phyloP scores from a whole-genome alignment of 2,329 filamentous ascomycete species.

The Fusarium sp. region DNA sequence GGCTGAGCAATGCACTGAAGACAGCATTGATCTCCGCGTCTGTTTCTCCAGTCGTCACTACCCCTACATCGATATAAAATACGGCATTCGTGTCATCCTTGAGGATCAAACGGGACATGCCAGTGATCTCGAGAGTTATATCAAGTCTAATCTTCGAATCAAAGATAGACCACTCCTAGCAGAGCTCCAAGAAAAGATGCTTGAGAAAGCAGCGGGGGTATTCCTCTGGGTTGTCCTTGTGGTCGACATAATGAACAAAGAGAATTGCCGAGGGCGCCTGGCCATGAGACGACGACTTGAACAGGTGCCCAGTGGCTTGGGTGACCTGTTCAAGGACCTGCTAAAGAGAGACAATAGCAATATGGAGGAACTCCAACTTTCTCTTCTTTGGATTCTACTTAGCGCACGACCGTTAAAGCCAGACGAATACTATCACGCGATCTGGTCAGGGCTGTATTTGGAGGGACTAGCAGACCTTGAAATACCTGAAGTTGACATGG shows the following conservation, averaged over 20 bases:
- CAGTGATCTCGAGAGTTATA: conserved; percentile 40
- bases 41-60: conserved; percentile 62
- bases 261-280: conserved; percentile 43
- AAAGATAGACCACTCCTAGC: fast-evolving
- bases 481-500: conserved; percentile 31
- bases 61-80: conserved; percentile 51
- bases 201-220: conserved; percentile 52
- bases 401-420: conserved; percentile 55
- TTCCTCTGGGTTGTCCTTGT: conserved; percentile 57
- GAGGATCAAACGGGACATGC: conserved; percentile 44
- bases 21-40: conserved; percentile 40
- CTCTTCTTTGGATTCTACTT: conserved; percentile 64
- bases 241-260: conserved; percentile 49
- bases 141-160: conserved; percentile 16
- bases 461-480: neutral
- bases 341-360: conserved; percentile 58
- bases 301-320: conserved; percentile 52
- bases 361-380: conserved; percentile 54
- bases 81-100: conserved; percentile 40
- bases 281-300: conserved; percentile 44
- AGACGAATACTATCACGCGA: conserved; percentile 55
- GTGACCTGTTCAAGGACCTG: conserved; percentile 62
- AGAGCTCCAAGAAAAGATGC: conserved; percentile 37
- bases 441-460: neutral
- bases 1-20: conserved; percentile 24